Evolutionary conservation across 129 eudicot genomes (phyloP).

Genomic region (Centrapalus pauciflorus): DNA sequence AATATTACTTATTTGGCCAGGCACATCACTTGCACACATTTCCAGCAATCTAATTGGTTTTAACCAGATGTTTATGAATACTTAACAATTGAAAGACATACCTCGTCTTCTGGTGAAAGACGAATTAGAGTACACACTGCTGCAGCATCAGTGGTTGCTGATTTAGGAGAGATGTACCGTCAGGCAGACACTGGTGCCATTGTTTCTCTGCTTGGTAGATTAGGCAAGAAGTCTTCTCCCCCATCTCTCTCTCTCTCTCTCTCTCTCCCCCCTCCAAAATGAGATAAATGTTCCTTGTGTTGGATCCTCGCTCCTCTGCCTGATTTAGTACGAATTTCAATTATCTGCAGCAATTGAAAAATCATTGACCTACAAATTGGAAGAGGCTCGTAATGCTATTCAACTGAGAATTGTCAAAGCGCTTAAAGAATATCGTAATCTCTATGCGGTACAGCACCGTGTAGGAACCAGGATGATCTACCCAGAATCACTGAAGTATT

Average conservation of each 20-base stretch:
- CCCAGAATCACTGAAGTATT: conserved; percentile 75
- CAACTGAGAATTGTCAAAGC: conserved; percentile 75
- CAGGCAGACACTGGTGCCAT: conserved; percentile 91
- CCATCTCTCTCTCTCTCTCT: no score
- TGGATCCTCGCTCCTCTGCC: no score
- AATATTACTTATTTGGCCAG: neutral
- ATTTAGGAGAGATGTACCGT: conserved; percentile 92
- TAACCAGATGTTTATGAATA: neutral
- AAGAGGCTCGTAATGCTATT: conserved; percentile 67
- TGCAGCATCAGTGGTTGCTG: conserved; percentile 91
- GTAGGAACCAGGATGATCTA: conserved; percentile 82
- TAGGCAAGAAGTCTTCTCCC: conserved; percentile 40
- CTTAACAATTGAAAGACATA: conserved; percentile 67
- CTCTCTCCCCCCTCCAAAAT: neutral
- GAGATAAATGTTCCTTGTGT: neutral
- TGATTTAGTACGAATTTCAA: neutral
- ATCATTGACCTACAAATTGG: conserved; percentile 69
- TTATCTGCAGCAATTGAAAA: conserved; percentile 70
- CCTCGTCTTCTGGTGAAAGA: conserved; percentile 91
- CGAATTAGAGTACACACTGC: conserved; percentile 96
- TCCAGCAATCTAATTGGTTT: neutral
- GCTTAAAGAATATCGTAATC: conserved; percentile 78
- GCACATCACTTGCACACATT: neutral
- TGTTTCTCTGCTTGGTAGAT: conserved; percentile 67
- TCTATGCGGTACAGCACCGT: conserved; percentile 79